Percentiles rank a stretch among this genome's conserved stretches.
Evolutionary conservation across 345 rosid genomes (phyloP).

Genomic region (Bruguiera parviflora): DNA sequence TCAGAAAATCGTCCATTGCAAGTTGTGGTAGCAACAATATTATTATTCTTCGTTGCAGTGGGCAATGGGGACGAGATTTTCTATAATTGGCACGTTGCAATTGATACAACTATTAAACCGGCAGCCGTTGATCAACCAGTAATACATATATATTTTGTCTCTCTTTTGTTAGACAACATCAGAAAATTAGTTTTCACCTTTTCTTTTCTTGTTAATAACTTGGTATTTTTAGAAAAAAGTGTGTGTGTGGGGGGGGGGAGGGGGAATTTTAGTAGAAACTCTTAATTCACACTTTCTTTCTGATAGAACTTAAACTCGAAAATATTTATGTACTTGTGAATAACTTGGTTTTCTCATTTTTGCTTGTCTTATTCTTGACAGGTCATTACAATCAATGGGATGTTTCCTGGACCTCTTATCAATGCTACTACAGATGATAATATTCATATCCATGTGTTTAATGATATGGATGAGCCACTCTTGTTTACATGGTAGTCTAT

Average conservation of each 20-base stretch:
- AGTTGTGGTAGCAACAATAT: slow-evolving; percentile 6
- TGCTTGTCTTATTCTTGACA: not conserved
- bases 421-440: slow-evolving; percentile 24
- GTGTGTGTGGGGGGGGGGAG: no score
- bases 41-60: not conserved
- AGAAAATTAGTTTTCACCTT: slow-evolving; percentile 1
- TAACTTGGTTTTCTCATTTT: no score
- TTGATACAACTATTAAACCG: slow-evolving; percentile 15
- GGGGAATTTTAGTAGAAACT: no score
- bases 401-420: slow-evolving; percentile 33
- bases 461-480: slow-evolving; percentile 25
- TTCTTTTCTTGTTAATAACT: not conserved
- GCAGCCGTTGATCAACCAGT: slow-evolving; percentile 24
- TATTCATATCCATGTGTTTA: slow-evolving; percentile 22
- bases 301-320: no score
- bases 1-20: not conserved
- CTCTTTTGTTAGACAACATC: not conserved
- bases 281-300: no score
- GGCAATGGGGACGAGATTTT: slow-evolving; percentile 25
- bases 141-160: slow-evolving; percentile 1
- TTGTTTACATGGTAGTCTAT: slow-evolving; percentile 25
- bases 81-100: slow-evolving; percentile 32
- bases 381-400: slow-evolving; percentile 29
- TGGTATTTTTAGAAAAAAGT: no score
- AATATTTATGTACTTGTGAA: no score